A percentile compares a stretch with the other conserved stretches of the same genome.
Conservation (phyloP, 352 stramenopile genomes). For the Globisporangium echinulatum region DNA sequence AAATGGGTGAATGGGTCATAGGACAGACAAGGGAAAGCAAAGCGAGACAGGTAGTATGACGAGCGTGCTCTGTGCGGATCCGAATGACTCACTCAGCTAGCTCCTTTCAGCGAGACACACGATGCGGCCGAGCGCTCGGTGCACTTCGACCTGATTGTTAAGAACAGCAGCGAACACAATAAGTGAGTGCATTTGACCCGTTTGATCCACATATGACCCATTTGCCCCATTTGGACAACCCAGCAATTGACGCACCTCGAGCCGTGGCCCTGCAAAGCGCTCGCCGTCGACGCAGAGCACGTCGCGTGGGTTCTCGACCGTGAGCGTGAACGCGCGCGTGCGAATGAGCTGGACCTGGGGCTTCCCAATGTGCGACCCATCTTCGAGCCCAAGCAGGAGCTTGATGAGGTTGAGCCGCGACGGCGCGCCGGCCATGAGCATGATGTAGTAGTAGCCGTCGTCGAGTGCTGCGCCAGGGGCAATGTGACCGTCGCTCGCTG, state of each 20-base stretch:
- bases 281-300: constrained; percentile 63
- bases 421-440: constrained; percentile 36
- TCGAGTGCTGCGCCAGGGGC: constrained; percentile 20
- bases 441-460: constrained; percentile 56
- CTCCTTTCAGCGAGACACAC: constrained; percentile 18
- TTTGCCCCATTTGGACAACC: neutral
- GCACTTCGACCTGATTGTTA: constrained; percentile 21
- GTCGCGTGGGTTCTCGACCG: constrained; percentile 22
- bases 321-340: constrained; percentile 52
- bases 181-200: neutral
- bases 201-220: neutral
- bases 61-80: too few relatives aligned
- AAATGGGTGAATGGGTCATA: neutral
- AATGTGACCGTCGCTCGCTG: constrained; percentile 20
- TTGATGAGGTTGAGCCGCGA: constrained; percentile 30
- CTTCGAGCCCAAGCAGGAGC: constrained; percentile 50
- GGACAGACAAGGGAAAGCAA: neutral
- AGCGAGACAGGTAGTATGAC: too few relatives aligned
- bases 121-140: constrained; percentile 37
- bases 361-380: constrained; percentile 34
- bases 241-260: constrained; percentile 18
- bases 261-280: constrained; percentile 32
- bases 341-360: constrained; percentile 43
- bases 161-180: neutral
- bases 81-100: neutral